Evolutionary conservation across 2,329 filamentous ascomycete species (phyloP).

Genomic region (Fusarium cyanostomum): DNA sequence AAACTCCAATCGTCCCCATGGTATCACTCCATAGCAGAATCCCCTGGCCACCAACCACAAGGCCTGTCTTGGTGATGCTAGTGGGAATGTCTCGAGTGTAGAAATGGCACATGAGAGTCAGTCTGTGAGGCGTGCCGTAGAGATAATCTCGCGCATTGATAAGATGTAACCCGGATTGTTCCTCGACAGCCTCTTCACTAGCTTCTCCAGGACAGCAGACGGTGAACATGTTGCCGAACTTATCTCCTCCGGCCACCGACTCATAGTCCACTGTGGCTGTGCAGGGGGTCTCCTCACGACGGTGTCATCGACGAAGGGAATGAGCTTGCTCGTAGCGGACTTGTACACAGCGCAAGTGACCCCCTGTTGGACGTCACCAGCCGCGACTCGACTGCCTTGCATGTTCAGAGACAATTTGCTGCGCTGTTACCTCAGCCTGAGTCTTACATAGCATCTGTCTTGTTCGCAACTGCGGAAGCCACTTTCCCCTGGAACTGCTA

Average conservation of each 20-base stretch:
- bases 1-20: conserved; percentile 91
- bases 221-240: conserved; percentile 97
- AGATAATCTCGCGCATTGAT: conserved; percentile 90
- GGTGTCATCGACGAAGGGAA: conserved; percentile 92
- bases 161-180: conserved; percentile 89
- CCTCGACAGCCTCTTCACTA: conserved; percentile 90
- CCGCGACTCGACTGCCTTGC: conserved; percentile 89
- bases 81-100: conserved; percentile 93
- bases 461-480: conserved; percentile 82
- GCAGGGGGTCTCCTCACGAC: conserved; percentile 87
- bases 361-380: conserved; percentile 92
- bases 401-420: conserved; percentile 90
- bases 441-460: conserved; percentile 92
- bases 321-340: conserved; percentile 86
- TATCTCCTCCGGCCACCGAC: conserved; percentile 92
- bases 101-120: conserved; percentile 87
- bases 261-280: conserved; percentile 98
- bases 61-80: conserved; percentile 85
- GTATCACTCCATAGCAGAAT: conserved; percentile 93
- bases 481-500: conserved; percentile 92
- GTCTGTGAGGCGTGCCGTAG: conserved; percentile 84
- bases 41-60: conserved; percentile 92
- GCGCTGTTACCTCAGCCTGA: conserved; percentile 80
- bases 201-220: conserved; percentile 86
- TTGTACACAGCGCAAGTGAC: conserved; percentile 96